Evolutionary conservation across 169 alveolate species (phyloP).

Genomic region (Perkinsus chesapeaki): DNA sequence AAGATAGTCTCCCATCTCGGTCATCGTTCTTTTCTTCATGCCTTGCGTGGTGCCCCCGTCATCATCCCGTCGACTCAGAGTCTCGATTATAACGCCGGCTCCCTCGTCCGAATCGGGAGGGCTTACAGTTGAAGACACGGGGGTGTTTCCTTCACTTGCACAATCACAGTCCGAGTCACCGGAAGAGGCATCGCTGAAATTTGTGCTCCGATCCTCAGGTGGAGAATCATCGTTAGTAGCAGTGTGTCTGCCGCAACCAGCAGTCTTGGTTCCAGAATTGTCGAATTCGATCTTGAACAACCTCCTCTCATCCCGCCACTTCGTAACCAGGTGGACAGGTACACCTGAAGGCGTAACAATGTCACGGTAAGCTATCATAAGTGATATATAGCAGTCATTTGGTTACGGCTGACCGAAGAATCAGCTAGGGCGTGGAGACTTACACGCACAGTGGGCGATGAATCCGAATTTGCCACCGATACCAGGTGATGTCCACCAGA

Average conservation of each 20-base stretch:
- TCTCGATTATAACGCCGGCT: too few species aligned
- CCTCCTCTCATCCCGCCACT: background rate
- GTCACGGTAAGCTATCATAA: too few species aligned
- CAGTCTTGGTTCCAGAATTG: too few species aligned
- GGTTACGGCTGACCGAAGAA: too few species aligned
- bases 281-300: background rate
- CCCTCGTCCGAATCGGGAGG: background rate
- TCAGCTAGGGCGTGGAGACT: too few species aligned
- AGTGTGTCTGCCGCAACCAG: too few species aligned
- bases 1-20: background rate
- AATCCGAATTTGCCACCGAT: background rate
- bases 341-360: background rate
- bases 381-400: too few species aligned
- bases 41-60: background rate
- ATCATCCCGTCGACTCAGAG: background rate
- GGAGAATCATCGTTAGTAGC: too few species aligned
- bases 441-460: background rate
- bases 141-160: too few species aligned
- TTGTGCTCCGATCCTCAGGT: too few species aligned
- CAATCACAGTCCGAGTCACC: too few species aligned
- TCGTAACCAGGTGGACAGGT: background rate
- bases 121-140: background rate
- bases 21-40: background rate
- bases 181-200: too few species aligned
- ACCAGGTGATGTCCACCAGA: background rate